A percentile compares a stretch with the other conserved stretches of the same genome.
phyloP scores from a whole-genome alignment of 768 basidiomycete species.

The Hebeloma cylindrosporum region DNA sequence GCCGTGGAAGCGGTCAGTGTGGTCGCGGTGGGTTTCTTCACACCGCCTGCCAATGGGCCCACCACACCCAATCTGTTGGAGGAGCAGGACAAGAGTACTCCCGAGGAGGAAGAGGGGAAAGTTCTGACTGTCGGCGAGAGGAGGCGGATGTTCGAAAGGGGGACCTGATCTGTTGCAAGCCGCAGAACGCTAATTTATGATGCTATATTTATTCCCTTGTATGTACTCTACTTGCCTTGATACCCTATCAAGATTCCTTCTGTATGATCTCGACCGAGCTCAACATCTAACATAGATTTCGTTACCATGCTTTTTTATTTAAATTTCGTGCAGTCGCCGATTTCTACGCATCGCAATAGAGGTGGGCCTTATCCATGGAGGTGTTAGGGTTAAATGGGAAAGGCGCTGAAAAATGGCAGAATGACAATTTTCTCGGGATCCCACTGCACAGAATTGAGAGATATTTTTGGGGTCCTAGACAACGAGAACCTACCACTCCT shows the following conservation, averaged over 20 bases:
- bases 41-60: slow-evolving; percentile 45
- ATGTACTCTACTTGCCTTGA: no score
- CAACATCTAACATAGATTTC: no score
- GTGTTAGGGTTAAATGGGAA: slow-evolving; percentile 22
- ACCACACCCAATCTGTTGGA: slow-evolving; percentile 28
- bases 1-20: slow-evolving; percentile 76
- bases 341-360: not conserved
- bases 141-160: slow-evolving; percentile 20
- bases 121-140: slow-evolving; percentile 22
- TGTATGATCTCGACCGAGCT: no score
- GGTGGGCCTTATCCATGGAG: not conserved
- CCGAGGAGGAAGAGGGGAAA: slow-evolving; percentile 17
- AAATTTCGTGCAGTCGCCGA: no score
- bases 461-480: not conserved
- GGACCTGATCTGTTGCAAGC: slow-evolving; percentile 4
- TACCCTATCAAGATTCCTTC: no score
- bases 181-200: slow-evolving; percentile 1
- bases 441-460: slow-evolving; percentile 42
- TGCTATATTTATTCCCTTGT: slow-evolving; percentile 5
- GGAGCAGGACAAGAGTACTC: not conserved
- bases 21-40: slow-evolving; percentile 78
- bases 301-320: no score
- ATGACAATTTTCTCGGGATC: slow-evolving; percentile 56
- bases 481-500: slow-evolving; percentile 33
- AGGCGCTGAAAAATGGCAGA: slow-evolving; percentile 37